Conservation (phyloP, 2,329 filamentous ascomycete species). For the Thyridium curvatum region DNA sequence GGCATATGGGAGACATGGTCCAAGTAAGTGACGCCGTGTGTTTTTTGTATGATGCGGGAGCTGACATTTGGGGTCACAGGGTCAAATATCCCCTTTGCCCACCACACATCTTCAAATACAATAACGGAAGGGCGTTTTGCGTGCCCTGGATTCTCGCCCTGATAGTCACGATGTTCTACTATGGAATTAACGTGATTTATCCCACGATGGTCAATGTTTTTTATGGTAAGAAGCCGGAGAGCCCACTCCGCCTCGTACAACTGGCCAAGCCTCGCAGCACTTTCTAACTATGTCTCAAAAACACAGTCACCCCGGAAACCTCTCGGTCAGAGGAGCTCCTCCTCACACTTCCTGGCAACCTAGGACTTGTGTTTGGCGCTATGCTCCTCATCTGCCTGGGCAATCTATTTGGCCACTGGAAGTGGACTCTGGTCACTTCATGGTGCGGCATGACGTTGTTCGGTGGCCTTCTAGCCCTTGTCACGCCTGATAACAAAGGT, state of each 20-base stretch:
- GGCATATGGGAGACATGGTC: conserved; percentile 28
- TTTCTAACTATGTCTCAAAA: conserved; percentile 32
- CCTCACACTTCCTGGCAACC: conserved; percentile 34
- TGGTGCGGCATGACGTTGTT: conserved; percentile 38
- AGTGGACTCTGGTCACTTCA: conserved; percentile 35
- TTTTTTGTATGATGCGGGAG: no score
- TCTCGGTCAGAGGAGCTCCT: conserved; percentile 13
- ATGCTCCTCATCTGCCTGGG: conserved; percentile 32
- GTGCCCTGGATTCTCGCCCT: conserved; percentile 7
- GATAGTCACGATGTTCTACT: conserved; percentile 5
- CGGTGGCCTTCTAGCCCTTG: conserved; percentile 34
- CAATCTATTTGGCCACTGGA: conserved; percentile 33
- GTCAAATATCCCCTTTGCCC: conserved; percentile 33
- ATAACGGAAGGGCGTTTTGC: conserved; percentile 24
- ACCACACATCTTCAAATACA: conserved; percentile 34
- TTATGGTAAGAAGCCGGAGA: conserved; percentile 1
- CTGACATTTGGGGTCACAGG: no score
- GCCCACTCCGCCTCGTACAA: no score
- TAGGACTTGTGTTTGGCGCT: conserved; percentile 37
- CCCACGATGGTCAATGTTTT: conserved; percentile 34
- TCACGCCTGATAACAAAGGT: conserved; percentile 32
- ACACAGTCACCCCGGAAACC: conserved; percentile 19
- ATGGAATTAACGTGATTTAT: conserved; percentile 19
- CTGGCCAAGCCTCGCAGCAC: no score
- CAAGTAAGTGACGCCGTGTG: conserved; percentile 5